These are phyloP conservation scores for Thalassiosira delicatula DNA, from an alignment of 352 stramenopile species.

Conservation along the genomic window DNA sequence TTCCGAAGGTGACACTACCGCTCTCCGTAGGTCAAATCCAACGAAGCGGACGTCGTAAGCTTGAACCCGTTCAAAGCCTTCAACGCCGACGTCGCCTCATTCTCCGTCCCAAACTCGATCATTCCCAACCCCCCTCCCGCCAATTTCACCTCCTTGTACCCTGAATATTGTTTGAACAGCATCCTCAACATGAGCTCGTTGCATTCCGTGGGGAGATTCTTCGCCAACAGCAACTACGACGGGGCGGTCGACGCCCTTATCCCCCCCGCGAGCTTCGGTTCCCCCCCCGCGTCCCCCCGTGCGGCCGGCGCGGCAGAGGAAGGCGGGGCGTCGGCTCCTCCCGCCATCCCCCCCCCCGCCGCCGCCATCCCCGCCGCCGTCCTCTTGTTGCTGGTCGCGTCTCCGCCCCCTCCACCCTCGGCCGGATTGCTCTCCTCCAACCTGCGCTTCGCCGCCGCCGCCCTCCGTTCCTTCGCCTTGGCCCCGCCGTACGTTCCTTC, in stretches of 20 bases:
- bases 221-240: conserved; percentile 92
- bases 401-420: conserved; percentile 11
- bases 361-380: conserved; percentile 18
- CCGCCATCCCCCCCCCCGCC: not conserved
- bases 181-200: conserved; percentile 95
- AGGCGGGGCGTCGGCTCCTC: not conserved
- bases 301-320: not conserved
- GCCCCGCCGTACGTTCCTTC: conserved; percentile 79
- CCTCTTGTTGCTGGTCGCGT: conserved; percentile 41
- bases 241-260: conserved; percentile 33
- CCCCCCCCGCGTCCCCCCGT: no score
- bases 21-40: conserved; percentile 86
- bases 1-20: no score
- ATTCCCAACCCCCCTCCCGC: conserved; percentile 93
- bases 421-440: no score
- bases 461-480: conserved; percentile 69
- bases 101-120: conserved; percentile 92
- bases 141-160: conserved; percentile 95
- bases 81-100: conserved; percentile 78
- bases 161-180: conserved; percentile 96
- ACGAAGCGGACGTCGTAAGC: conserved; percentile 80
- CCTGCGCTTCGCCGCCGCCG: conserved; percentile 26
- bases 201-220: conserved; percentile 91
- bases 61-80: conserved; percentile 87
- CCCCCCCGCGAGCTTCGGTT: not conserved